A percentile compares a stretch with the other conserved stretches of the same genome.
phyloP scores from a whole-genome alignment of 805 yeast species.

The Ogataea nitratoaversa region DNA sequence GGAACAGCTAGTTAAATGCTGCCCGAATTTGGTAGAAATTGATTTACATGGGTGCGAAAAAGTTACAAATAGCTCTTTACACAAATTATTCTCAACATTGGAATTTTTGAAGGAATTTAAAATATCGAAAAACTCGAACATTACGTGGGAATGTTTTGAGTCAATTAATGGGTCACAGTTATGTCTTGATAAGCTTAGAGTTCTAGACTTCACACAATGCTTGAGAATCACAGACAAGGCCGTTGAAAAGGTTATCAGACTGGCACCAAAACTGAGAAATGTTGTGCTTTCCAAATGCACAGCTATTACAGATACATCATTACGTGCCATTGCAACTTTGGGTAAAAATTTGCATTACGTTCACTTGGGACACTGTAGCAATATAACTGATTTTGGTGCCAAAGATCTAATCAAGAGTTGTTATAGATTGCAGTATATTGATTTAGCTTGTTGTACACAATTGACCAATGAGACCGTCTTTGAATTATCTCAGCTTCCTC shows the following conservation, averaged over 20 bases:
- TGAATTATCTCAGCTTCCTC: constrained; percentile 72
- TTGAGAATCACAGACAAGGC: constrained; percentile 73
- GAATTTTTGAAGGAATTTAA: constrained; percentile 82
- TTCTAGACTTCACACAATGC: constrained; percentile 83
- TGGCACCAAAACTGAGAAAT: constrained; percentile 84
- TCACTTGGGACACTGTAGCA: constrained; percentile 90
- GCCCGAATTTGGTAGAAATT: constrained; percentile 81
- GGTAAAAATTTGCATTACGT: constrained; percentile 82
- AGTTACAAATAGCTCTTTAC: constrained; percentile 61
- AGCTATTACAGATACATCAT: constrained; percentile 76
- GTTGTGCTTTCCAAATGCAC: constrained; percentile 87
- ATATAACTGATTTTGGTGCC: constrained; percentile 88
- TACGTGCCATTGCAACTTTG: constrained; percentile 64
- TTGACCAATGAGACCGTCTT: constrained; percentile 78
- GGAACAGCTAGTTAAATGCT: constrained; percentile 56
- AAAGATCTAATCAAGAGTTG: constrained; percentile 69
- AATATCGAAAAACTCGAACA: constrained; percentile 64
- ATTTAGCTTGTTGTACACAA: constrained; percentile 90
- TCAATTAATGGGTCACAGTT: constrained; percentile 25
- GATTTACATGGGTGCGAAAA: constrained; percentile 81
- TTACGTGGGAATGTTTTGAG: constrained; percentile 63
- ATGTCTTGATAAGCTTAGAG: constrained; percentile 63
- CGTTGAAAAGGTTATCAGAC: constrained; percentile 62
- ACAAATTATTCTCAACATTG: constrained; percentile 52
- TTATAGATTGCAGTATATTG: constrained; percentile 84